Base-by-base conservation (phyloP, 2,329 filamentous ascomycete species). In the Hortaea sp. region DNA sequence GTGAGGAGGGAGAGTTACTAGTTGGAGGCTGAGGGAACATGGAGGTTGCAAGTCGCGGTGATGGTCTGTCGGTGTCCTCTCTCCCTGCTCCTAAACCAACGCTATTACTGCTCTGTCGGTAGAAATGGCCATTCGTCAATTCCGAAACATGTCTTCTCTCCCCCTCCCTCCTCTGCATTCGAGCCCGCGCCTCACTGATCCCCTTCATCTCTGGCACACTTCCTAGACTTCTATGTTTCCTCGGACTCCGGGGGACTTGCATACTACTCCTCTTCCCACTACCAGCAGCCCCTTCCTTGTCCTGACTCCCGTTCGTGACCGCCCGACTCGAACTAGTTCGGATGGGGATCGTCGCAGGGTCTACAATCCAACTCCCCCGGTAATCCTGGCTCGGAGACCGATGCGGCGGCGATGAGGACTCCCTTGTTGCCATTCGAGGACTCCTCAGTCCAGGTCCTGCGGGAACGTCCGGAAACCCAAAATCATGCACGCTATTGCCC, bases 291-390 rank as follows among this genome's bases (percentile, higher is more conserved):
- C 35, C 13, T 32, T 7, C n/a, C n/a, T 29, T 39, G 35, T 40
- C 43, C 43, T 48, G 44, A 45, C 59, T 49, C 29, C 48, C 45
- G 30, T 57, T 53, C 46, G 61, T 59, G 56, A 64, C 64, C 51
- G 74, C 70, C 52, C 74, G 72, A 47, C 77, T 79, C 13, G 82
- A 85, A 46, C 84, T 88, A 40, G 81, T 87, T 52, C 85, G 77
- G 3, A 82, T 81, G 13, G 85, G 84, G 46, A 88, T 87, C 5
- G 59, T 53, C 3, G 57, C 57, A 5, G 59, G 59, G 39, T 61
- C 52, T 32, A 61, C 52, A 6, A 44, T 32, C 42, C 45, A 37
- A 32, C 11, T 42, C 31, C 12, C 11, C 35, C 28, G 6, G 4
- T 12, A 5, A 29, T 41, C 37, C 13, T 28, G 6, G 3, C 43